These are phyloP conservation scores for Chaetomidium leptoderma DNA, from an alignment of 495 filamentous ascomycete genomes.

Conservation along the genomic window DNA sequence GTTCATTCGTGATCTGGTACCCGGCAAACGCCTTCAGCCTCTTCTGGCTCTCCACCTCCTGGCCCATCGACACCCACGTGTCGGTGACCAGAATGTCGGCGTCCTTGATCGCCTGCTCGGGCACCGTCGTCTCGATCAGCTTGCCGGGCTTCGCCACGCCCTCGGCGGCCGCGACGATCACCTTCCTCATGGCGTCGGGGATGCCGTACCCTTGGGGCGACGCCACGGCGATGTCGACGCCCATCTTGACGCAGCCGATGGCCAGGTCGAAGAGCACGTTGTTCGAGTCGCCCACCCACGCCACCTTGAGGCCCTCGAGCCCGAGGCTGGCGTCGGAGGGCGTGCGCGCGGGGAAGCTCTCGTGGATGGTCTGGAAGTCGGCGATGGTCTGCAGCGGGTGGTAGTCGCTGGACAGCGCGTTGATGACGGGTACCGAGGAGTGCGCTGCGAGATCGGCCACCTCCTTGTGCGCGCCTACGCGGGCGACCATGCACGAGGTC, in stretches of 20 bases:
- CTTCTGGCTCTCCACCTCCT: conserved; percentile 76
- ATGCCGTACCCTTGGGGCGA: conserved; percentile 81
- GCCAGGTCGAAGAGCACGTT: conserved; percentile 94
- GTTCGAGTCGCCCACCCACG: conserved; percentile 95
- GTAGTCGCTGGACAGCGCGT: conserved; percentile 81
- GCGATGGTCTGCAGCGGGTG: conserved; percentile 92
- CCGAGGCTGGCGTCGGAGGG: conserved; percentile 51
- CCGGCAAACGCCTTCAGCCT: conserved; percentile 77
- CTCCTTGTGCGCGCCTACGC: conserved; percentile 79
- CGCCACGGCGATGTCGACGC: conserved; percentile 78
- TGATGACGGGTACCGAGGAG: conserved; percentile 87
- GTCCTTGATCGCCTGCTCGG: conserved; percentile 82
- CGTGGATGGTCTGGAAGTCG: conserved; percentile 86
- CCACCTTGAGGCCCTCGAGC: conserved; percentile 77
- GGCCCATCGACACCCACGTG: conserved; percentile 97
- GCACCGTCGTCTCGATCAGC: conserved; percentile 67
- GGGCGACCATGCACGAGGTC: conserved; percentile 84
- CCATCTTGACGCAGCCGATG: conserved; percentile 78
- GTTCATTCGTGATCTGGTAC: conserved; percentile 79
- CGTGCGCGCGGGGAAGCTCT: conserved; percentile 51
- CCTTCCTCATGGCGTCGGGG: conserved; percentile 60
- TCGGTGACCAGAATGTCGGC: conserved; percentile 92
- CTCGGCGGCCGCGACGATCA: conserved; percentile 59
- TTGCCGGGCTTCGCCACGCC: conserved; percentile 57
- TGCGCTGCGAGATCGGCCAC: conserved; percentile 72